phyloP scores from a whole-genome alignment of 2,329 filamentous ascomycete species.

The Aspergillus sp. region DNA sequence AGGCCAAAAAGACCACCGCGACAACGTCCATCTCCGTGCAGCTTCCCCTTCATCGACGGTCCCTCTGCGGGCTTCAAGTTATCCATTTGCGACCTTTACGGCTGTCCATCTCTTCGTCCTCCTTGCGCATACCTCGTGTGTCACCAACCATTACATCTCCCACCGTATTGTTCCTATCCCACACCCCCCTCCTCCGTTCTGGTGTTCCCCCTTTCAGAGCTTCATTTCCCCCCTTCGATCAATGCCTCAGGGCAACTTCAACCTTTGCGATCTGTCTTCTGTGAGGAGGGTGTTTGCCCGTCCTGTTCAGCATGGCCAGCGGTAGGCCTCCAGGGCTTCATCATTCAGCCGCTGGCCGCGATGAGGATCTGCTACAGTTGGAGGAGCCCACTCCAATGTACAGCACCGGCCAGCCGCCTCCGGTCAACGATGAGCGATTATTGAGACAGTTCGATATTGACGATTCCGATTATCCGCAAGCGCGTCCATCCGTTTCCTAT shows the following conservation, averaged over 20 bases:
- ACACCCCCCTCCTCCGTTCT: slow-evolving; percentile 1
- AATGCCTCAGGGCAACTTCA: slow-evolving; percentile 31
- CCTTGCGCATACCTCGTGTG: too few relatives aligned
- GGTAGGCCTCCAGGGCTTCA: slow-evolving; percentile 48
- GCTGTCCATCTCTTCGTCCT: too few relatives aligned
- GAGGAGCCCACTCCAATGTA: slow-evolving; percentile 47
- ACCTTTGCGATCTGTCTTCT: slow-evolving; percentile 13
- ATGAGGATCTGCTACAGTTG: slow-evolving; percentile 37
- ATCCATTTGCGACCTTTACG: too few relatives aligned
- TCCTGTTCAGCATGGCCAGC: slow-evolving; percentile 37
- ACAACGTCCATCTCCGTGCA: slow-evolving; percentile 2
- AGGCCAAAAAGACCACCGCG: neutral
- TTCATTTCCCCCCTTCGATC: slow-evolving; percentile 14
- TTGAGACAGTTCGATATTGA: slow-evolving; percentile 66
- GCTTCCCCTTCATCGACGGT: neutral
- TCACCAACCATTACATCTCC: neutral
- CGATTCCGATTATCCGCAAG: slow-evolving; percentile 52
- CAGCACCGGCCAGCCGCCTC: slow-evolving; percentile 64
- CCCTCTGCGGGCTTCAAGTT: too few relatives aligned
- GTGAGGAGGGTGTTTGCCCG: slow-evolving; percentile 27
- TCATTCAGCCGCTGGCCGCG: slow-evolving; percentile 33
- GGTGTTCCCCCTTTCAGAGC: slow-evolving; percentile 4
- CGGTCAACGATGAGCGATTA: slow-evolving; percentile 73
- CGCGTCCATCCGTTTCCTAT: slow-evolving; percentile 82
- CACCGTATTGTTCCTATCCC: neutral